phyloP scores from a whole-genome alignment of 2,329 filamentous ascomycete species.

The Xylaria digitata region DNA sequence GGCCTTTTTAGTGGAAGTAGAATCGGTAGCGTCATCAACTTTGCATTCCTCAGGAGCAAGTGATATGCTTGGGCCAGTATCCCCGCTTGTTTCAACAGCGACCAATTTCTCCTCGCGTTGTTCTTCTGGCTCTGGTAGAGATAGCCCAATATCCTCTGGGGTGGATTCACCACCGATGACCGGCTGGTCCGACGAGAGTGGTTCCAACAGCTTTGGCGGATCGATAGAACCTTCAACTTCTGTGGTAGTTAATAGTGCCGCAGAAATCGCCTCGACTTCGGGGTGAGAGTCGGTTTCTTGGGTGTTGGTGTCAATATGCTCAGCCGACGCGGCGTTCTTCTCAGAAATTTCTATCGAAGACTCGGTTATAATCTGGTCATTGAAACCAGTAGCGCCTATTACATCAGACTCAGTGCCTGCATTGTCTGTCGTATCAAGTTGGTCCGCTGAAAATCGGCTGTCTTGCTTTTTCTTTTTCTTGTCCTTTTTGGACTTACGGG shows the following conservation, averaged over 20 bases:
- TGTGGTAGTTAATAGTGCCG: not conserved
- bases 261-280: slow-evolving; percentile 4
- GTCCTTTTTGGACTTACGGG: slow-evolving; percentile 42
- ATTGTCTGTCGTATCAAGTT: slow-evolving; percentile 17
- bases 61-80: slow-evolving; percentile 1
- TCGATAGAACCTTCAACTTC: slow-evolving; percentile 17
- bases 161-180: slow-evolving; percentile 2
- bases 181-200: slow-evolving; percentile 18
- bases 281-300: slow-evolving; percentile 8
- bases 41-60: not conserved
- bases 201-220: not conserved
- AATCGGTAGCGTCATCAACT: slow-evolving; percentile 38
- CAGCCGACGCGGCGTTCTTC: not conserved
- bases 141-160: slow-evolving; percentile 33
- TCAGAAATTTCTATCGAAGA: slow-evolving; percentile 1
- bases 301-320: not conserved
- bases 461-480: slow-evolving; percentile 44
- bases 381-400: slow-evolving; percentile 16
- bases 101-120: not conserved
- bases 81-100: not conserved
- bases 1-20: slow-evolving; percentile 46
- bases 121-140: slow-evolving; percentile 10
- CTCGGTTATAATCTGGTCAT: slow-evolving; percentile 13
- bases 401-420: slow-evolving; percentile 27
- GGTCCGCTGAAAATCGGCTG: slow-evolving; percentile 31